Conservation (phyloP, 2,329 filamentous ascomycete genomes). For the Ophiostoma montium region DNA sequence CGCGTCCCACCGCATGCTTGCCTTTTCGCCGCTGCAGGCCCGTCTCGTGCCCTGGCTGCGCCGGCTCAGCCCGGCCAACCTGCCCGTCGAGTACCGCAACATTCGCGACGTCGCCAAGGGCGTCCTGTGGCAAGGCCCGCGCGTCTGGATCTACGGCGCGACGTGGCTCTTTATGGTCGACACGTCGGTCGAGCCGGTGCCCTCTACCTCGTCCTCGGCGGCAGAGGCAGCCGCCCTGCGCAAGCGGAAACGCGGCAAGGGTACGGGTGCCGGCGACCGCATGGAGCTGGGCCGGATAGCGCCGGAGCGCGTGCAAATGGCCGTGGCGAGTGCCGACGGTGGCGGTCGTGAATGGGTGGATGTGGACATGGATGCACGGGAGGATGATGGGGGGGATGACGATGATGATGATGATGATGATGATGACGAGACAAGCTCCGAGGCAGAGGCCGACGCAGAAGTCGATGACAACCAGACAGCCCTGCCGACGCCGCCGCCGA, state of each 20-base stretch:
- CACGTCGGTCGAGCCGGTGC: constrained; percentile 44
- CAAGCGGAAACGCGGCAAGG: constrained; percentile 41
- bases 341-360: constrained; percentile 26
- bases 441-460: neutral
- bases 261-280: constrained; percentile 38
- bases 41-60: constrained; percentile 74
- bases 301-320: constrained; percentile 29
- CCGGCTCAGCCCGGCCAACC: constrained; percentile 59
- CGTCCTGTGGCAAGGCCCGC: constrained; percentile 63
- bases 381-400: constrained; percentile 19
- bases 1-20: constrained; percentile 49
- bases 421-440: constrained; percentile 17
- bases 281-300: constrained; percentile 28
- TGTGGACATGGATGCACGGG: constrained; percentile 22
- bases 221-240: constrained; percentile 14
- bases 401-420: constrained; percentile 7
- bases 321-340: constrained; percentile 11
- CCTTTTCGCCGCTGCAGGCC: constrained; percentile 68
- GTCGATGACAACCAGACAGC: neutral
- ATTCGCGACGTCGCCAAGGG: constrained; percentile 73
- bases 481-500: neutral
- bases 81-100: constrained; percentile 61
- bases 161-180: constrained; percentile 91
- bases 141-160: constrained; percentile 78
- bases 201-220: neutral